Conservation (phyloP, 2,329 filamentous ascomycete genomes). For the Cytospora paraplurivora region DNA sequence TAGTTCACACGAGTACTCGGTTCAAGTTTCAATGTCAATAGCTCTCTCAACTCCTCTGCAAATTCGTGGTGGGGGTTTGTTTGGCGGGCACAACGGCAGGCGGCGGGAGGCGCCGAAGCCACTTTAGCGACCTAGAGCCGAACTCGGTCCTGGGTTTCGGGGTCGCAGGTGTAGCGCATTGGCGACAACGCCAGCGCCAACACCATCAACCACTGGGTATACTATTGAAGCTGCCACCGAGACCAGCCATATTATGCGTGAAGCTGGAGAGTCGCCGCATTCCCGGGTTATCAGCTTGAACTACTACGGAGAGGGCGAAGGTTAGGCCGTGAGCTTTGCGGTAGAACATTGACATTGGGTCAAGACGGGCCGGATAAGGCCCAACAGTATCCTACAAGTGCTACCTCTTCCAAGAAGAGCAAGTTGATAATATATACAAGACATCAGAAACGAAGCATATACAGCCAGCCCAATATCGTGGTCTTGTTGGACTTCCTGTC, state of each 20-base stretch:
- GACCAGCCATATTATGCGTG: background rate
- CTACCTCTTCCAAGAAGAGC: background rate
- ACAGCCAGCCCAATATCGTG: background rate
- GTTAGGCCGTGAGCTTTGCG: background rate
- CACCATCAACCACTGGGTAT: background rate
- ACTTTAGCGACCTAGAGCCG: background rate
- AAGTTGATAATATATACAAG: background rate
- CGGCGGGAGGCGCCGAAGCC: background rate
- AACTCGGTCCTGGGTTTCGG: background rate
- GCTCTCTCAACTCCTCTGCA: background rate
- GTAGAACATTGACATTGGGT: background rate
- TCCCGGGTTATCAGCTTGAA: background rate
- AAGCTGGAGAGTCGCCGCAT: background rate
- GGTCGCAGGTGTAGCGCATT: no score
- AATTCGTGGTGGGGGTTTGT: background rate
- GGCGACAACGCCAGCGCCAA: no score
- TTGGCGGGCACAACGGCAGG: background rate
- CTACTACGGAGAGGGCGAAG: background rate
- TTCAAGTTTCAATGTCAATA: background rate
- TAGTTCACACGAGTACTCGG: background rate
- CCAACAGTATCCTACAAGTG: background rate
- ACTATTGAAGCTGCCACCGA: background rate
- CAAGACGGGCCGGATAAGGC: background rate
- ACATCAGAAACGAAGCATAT: background rate
- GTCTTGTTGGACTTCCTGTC: no score